Percentiles rank a stretch among this genome's conserved stretches.
These are phyloP conservation scores for Leucocoprinus birnbaumii DNA, from an alignment of 768 basidiomycete genomes.

Conservation along the genomic window DNA sequence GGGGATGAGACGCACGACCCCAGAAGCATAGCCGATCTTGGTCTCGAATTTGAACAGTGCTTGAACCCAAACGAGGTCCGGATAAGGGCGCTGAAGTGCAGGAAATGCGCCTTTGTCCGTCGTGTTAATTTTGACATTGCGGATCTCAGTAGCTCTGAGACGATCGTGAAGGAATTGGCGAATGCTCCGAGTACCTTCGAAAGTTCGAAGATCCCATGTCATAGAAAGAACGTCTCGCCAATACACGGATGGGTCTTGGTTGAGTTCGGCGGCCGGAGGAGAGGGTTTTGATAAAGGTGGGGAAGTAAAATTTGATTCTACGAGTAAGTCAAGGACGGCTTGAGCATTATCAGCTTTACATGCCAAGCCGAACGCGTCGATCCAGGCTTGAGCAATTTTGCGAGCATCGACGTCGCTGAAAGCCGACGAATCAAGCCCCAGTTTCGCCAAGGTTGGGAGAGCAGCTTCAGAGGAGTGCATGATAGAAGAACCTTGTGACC, in stretches of 20 bases:
- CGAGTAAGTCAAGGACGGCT: conserved; percentile 31
- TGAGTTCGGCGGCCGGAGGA: conserved; percentile 5
- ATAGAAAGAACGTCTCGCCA: conserved; percentile 64
- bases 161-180: conserved; percentile 44
- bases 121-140: conserved; percentile 22
- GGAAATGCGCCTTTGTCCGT: conserved; percentile 18
- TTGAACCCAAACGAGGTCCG: conserved; percentile 57
- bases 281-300: conserved; percentile 7
- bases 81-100: conserved; percentile 35
- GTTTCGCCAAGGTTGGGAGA: conserved; percentile 26
- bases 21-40: conserved; percentile 44
- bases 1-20: conserved; percentile 55
- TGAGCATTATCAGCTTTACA: conserved; percentile 30
- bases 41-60: conserved; percentile 57
- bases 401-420: conserved; percentile 31
- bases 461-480: conserved; percentile 22
- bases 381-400: conserved; percentile 37
- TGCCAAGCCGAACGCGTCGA: conserved; percentile 31
- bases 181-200: conserved; percentile 41
- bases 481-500: background rate
- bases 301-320: conserved; percentile 25
- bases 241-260: conserved; percentile 26
- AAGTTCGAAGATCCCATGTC: conserved; percentile 63
- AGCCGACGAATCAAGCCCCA: conserved; percentile 21
- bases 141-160: conserved; percentile 25